These are phyloP conservation scores for Ophiostoma fasciatum DNA, from an alignment of 2,329 filamentous ascomycete genomes.

Conservation along the genomic window DNA sequence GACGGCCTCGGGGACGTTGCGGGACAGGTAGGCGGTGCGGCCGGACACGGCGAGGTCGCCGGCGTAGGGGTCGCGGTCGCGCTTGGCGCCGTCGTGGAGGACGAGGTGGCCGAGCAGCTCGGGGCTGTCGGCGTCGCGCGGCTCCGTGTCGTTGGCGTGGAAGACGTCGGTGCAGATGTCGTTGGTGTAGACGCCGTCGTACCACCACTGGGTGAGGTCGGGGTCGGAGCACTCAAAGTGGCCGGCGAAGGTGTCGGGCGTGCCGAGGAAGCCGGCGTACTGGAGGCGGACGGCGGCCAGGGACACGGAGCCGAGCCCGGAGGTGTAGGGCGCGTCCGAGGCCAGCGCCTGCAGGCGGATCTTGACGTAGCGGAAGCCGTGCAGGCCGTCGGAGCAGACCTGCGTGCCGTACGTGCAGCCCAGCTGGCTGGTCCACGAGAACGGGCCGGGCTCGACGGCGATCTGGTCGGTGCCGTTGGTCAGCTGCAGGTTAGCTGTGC, in stretches of 20 bases:
- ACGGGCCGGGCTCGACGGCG: constrained; percentile 26
- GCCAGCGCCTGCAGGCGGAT: constrained; percentile 30
- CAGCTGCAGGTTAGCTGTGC: too few species aligned
- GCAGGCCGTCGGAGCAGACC: constrained; percentile 36
- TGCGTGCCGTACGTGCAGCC: constrained; percentile 27
- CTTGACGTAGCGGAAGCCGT: constrained; percentile 37
- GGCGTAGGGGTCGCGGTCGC: constrained; percentile 37
- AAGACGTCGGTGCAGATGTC: constrained; percentile 33
- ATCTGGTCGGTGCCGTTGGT: constrained; percentile 35
- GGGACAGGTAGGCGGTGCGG: constrained; percentile 32
- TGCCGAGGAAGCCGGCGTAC: constrained; percentile 31
- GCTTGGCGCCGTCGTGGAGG: constrained; percentile 34
- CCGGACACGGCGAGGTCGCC: constrained; percentile 35
- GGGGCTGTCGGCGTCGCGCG: constrained; percentile 26
- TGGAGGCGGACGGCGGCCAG: constrained; percentile 28
- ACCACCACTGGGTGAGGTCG: constrained; percentile 36
- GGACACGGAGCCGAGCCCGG: constrained; percentile 24
- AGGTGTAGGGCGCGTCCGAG: constrained; percentile 29
- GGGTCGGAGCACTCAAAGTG: constrained; percentile 37
- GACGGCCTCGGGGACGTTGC: constrained; percentile 24
- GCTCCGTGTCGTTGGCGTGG: constrained; percentile 31
- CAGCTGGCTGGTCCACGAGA: constrained; percentile 29
- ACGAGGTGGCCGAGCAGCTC: constrained; percentile 30
- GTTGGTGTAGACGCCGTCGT: constrained; percentile 36
- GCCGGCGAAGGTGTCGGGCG: constrained; percentile 32